Conservation (phyloP, 106 monocot species). For the Apostasia shenzhenica region DNA sequence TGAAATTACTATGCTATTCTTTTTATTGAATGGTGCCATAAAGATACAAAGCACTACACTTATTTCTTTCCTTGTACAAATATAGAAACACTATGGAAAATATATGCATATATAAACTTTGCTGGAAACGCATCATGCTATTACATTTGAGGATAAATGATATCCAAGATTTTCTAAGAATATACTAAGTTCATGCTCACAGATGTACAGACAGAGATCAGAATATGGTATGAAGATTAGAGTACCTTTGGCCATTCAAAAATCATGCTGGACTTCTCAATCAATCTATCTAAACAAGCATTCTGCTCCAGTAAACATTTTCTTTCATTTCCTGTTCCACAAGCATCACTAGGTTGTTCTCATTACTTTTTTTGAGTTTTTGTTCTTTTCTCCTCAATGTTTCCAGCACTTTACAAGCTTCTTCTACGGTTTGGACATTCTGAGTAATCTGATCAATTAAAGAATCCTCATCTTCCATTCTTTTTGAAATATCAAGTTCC, state of each 20-base stretch:
- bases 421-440: conserved; percentile 63
- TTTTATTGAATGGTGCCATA: too few relatives aligned
- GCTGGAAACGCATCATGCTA: too few relatives aligned
- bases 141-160: too few relatives aligned
- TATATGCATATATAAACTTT: too few relatives aligned
- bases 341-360: conserved; percentile 50
- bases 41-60: too few relatives aligned
- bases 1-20: too few relatives aligned
- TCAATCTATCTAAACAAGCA: conserved; percentile 54
- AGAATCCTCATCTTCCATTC: conserved; percentile 77
- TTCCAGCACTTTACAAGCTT: conserved; percentile 61
- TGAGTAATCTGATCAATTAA: conserved; percentile 66
- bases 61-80: too few relatives aligned
- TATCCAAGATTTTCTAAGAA: too few relatives aligned
- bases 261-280: conserved; percentile 58
- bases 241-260: conserved; percentile 81
- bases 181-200: too few relatives aligned
- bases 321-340: conserved; percentile 65
- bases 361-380: conserved; percentile 65
- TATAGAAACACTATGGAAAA: too few relatives aligned
- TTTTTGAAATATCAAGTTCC: conserved; percentile 55
- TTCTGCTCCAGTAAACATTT: conserved; percentile 60
- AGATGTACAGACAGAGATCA: too few relatives aligned
- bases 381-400: conserved; percentile 64
- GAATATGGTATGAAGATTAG: too few relatives aligned